Evolutionary conservation across 2,329 filamentous ascomycete species (phyloP), one percentile per base, ranked within the genome.

Genomic region (Seiridium cupressi): DNA sequence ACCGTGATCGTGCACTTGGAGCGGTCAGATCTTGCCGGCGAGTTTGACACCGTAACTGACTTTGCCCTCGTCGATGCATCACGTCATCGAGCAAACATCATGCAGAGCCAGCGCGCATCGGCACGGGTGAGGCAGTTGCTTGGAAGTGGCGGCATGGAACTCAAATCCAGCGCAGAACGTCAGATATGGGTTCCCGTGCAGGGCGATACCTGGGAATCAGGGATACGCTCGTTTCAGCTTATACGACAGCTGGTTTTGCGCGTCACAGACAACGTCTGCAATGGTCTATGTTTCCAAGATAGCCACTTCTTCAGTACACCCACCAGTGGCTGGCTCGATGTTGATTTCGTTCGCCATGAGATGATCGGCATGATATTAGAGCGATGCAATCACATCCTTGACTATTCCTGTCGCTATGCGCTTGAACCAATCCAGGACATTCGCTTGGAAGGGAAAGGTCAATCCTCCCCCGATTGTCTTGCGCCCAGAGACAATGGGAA

Each of bases 281-380:
- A 31, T 4, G 34, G 42, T 11, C n/a, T 9, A 42, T 26, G 31
- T 5, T 57, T 51, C 32, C 38, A 47, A 4, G 31, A 44, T 26
- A 55, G 38, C 35, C 46, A 35, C 18, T 57, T 53, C 42, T 60
- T 57, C 34, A 38, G 31, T 38, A 36, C 51, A n/a, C 31, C 47
- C 3, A 53, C 34, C 10, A 26, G 44, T 10, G 59, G 54, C n/a
- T 60, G 59, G 59, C 34, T 60, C n/a, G 46, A 60, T 32, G 59
- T 46, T 32, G 59, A 60, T 31, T 55, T 55, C 11, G 48, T 60
- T 32, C 54, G 59, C 6, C 55, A 60, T 26, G 59, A 60, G 55
- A 60, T 60, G 59, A 57, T 57, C 18, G 59, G 59, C n/a, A 57
- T 60, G 59, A 31, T 40, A 11, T 40, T 53, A n/a, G 51, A 46